Conservation (phyloP, 345 rosid species). For the Eutrema japonicum region DNA sequence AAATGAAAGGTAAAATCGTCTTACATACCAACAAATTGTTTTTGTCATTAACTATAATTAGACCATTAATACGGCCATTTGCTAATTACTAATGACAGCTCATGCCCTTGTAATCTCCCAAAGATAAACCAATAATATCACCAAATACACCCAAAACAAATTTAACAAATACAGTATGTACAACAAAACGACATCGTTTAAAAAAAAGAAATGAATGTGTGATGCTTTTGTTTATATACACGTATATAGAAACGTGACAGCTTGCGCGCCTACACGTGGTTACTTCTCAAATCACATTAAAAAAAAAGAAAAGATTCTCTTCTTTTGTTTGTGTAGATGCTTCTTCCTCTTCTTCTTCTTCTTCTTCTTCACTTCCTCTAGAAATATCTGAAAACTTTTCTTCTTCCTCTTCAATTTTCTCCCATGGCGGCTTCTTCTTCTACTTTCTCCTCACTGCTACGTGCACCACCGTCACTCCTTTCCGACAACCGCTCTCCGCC, state of each 20-base stretch:
- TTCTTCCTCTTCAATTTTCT: neutral
- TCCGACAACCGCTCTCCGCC: slow-evolving; percentile 28
- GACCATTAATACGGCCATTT: too few species aligned
- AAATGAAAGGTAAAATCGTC: too few species aligned
- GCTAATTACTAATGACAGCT: too few species aligned
- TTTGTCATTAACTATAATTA: too few species aligned
- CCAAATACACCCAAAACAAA: neutral
- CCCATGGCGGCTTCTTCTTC: slow-evolving; percentile 41
- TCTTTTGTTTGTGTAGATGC: neutral
- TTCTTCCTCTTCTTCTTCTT: neutral
- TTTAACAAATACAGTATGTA: too few species aligned
- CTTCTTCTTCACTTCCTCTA: slow-evolving; percentile 37
- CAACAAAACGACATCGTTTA: neutral
- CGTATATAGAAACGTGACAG: slow-evolving; percentile 23
- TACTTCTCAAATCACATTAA: slow-evolving; percentile 22
- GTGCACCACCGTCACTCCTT: slow-evolving; percentile 29
- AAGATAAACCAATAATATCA: neutral
- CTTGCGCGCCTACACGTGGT: slow-evolving; percentile 22
- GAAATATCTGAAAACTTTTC: slow-evolving; percentile 17
- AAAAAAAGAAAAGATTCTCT: neutral
- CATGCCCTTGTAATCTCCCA: too few species aligned
- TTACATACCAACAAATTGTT: too few species aligned
- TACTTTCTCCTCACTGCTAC: slow-evolving; percentile 7
- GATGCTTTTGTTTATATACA: neutral
- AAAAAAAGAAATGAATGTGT: neutral